These are phyloP conservation scores for Zhuliangozyma parablackwelliae DNA, from an alignment of 1,139 yeast genomes.

Conservation along the genomic window DNA sequence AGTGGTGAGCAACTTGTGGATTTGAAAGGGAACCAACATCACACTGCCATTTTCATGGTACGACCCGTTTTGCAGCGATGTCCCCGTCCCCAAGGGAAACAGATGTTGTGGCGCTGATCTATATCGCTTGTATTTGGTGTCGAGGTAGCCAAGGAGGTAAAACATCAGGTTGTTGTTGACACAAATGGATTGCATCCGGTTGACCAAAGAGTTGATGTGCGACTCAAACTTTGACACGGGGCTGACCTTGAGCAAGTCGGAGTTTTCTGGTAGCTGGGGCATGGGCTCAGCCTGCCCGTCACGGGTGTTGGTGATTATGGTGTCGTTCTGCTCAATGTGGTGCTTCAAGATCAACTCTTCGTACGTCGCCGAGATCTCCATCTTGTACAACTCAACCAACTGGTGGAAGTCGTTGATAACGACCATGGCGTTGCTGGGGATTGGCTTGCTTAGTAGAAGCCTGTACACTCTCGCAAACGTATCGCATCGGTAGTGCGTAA, in stretches of 20 bases:
- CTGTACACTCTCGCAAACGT: conserved; percentile 26
- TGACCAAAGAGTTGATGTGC: conserved; percentile 27
- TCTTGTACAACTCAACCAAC: conserved; percentile 29
- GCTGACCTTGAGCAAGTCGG: conserved; percentile 28
- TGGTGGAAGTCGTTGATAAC: conserved; percentile 35
- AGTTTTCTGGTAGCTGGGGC: conserved; percentile 27
- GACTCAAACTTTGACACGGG: conserved; percentile 29
- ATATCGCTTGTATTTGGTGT: conserved; percentile 20
- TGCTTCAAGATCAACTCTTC: conserved; percentile 33
- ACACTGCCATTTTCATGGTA: conserved; percentile 14
- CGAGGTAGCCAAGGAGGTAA: conserved; percentile 29
- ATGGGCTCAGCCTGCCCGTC: conserved; percentile 11
- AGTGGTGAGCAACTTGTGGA: conserved; percentile 13
- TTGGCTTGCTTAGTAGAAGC: conserved; percentile 13
- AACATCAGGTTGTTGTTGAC: conserved; percentile 23
- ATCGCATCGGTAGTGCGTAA: conserved; percentile 13
- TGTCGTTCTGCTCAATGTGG: conserved; percentile 25
- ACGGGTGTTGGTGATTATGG: conserved; percentile 14
- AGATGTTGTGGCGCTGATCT: conserved; percentile 2
- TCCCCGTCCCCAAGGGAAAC: neutral
- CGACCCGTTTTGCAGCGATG: conserved; percentile 6
- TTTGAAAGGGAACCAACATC: conserved; percentile 16
- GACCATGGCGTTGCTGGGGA: conserved; percentile 15
- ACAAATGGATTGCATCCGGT: conserved; percentile 21
- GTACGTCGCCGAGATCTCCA: conserved; percentile 30